Evolutionary conservation across 768 basidiomycete species (phyloP), one percentile per base, ranked within the genome.

Genomic region (Tricholoma flavovirens): DNA sequence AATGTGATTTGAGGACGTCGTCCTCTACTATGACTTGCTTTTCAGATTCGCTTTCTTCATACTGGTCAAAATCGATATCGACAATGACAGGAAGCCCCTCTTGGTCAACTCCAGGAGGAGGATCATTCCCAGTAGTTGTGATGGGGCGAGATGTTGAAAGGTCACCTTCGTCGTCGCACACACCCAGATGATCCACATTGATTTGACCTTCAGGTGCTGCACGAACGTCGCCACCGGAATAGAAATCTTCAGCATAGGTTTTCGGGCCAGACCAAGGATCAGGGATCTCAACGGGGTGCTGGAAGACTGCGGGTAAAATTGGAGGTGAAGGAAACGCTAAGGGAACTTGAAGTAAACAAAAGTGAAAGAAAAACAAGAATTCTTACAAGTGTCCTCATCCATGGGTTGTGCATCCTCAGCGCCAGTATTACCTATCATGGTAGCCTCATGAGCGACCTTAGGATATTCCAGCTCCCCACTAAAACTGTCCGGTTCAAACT

Each of bases 261-360:
- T 64, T 65, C 5, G 77, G 71, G 22, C 70, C 75, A 33, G 62
- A 61, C 77, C 77, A 79, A 26, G 70, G 70, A 60, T 78, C 76
- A 17, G 62, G 58, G 17, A 78, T 56, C 6, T 73, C 71, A 5
- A 71, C 57, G 21, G 60, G 59, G n/a, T 36, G 55, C 29, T 57
- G 48, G 26, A 29, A 49, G 19, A 54, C 30, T 10, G 22, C 4
- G 29, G 29, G 61, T 60, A 33, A 50, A 21, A 32, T 15, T 7
- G 19, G 55, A 21, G 43, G 55, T 57, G 24, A 30, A 49, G 61
- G 64, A 32, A 49, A 54, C 17, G 53, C 53, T 40, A 15, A 24
- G 29, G n/a, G 36, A 26, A 40, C 4, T n/a, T n/a, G 24, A 26
- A 26, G 24, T 26, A 26, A 26, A 10, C 19, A 4, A 21, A 5